Percentiles rank a stretch among this genome's conserved stretches.
Evolutionary conservation across 75 land plant species (phyloP).

Genomic region (Sequoiadendron giganteum): DNA sequence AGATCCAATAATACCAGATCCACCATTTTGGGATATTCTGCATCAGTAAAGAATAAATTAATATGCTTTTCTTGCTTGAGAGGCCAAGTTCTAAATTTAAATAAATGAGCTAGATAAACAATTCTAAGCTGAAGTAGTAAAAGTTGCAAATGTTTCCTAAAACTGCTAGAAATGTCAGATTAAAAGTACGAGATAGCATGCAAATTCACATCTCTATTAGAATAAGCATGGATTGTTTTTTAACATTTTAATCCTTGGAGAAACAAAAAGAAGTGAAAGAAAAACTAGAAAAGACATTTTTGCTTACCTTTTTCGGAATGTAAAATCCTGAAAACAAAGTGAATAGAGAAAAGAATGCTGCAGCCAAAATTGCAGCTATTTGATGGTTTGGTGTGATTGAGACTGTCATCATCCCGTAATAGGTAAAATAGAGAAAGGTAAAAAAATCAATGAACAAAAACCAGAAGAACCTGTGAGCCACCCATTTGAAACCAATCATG

Average conservation of each 20-base stretch:
- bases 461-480: constrained; percentile 69
- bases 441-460: constrained; percentile 67
- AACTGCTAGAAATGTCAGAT: background rate
- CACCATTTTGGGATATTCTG: constrained; percentile 95
- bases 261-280: background rate
- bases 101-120: background rate
- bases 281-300: background rate
- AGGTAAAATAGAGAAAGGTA: constrained; percentile 77
- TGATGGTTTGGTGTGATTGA: constrained; percentile 83
- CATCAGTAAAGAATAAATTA: constrained; percentile 1
- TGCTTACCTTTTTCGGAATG: constrained; percentile 73
- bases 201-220: background rate
- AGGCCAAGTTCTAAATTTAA: background rate
- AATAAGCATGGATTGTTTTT: background rate
- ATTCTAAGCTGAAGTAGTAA: background rate
- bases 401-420: constrained; percentile 90
- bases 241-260: too few relatives aligned
- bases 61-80: background rate
- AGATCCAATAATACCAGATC: constrained; percentile 93
- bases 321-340: constrained; percentile 88
- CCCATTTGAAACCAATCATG: constrained; percentile 85
- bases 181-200: background rate
- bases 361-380: constrained; percentile 71
- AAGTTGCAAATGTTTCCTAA: background rate
- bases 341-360: constrained; percentile 80